Conservation (phyloP, 2,329 filamentous ascomycete genomes). For the Xylaria sp. region DNA sequence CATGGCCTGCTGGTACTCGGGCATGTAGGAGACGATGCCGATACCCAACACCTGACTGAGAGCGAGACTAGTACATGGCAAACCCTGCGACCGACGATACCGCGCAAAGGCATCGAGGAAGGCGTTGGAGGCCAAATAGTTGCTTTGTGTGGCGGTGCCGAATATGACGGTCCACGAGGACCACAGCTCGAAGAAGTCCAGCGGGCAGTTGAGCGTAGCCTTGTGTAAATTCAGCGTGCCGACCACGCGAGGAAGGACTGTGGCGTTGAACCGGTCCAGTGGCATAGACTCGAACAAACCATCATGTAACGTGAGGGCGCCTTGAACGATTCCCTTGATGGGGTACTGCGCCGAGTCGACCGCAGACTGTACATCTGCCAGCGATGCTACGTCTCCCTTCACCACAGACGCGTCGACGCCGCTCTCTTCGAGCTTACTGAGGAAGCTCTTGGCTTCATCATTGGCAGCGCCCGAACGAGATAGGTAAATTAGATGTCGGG, state of each 20-base stretch:
- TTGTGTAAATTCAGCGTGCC: slow-evolving; percentile 26
- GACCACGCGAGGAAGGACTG: background rate
- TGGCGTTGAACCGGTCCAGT: slow-evolving; percentile 4
- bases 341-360: background rate
- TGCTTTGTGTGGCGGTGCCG: slow-evolving; percentile 23
- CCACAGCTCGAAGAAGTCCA: slow-evolving; percentile 28
- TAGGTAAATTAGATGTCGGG: slow-evolving; percentile 10
- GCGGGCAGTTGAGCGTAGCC: background rate
- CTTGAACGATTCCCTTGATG: slow-evolving; percentile 22
- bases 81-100: background rate
- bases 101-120: slow-evolving; percentile 30
- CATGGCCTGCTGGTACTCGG: slow-evolving; percentile 20
- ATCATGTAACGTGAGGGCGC: slow-evolving; percentile 9
- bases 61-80: slow-evolving; percentile 13
- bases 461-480: slow-evolving; percentile 12
- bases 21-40: slow-evolving; percentile 17
- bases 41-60: slow-evolving; percentile 19
- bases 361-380: slow-evolving; percentile 13
- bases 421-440: background rate
- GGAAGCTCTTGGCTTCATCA: slow-evolving; percentile 14
- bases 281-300: slow-evolving; percentile 11
- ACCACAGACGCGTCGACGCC: slow-evolving; percentile 10
- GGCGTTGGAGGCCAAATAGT: slow-evolving; percentile 22
- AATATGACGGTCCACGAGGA: slow-evolving; percentile 14
- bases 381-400: slow-evolving; percentile 13